Evolutionary conservation across 2,329 filamentous ascomycete species (phyloP).

Genomic region (Thelonectria rubi): DNA sequence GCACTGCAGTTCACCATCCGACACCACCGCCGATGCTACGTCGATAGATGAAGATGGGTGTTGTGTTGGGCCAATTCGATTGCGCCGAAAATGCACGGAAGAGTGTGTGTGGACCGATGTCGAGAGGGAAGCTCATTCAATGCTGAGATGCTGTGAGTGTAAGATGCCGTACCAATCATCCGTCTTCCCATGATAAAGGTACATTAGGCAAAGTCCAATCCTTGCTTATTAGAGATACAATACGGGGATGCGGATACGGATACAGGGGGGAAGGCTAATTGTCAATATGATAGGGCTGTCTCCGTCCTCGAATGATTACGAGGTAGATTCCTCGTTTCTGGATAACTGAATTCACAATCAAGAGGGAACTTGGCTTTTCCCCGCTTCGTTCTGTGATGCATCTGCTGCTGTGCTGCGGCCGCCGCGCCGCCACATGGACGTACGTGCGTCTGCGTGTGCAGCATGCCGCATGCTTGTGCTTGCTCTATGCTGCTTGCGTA

Average conservation of each 20-base stretch:
- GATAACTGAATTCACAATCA: neutral
- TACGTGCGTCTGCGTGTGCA: neutral
- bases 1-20: too few species aligned
- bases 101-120: neutral
- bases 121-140: neutral
- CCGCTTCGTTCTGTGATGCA: neutral
- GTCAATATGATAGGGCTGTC: neutral
- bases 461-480: neutral
- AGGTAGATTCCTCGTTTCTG: too few species aligned
- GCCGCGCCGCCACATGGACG: neutral
- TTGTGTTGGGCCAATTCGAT: neutral
- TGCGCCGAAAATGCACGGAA: neutral
- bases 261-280: neutral
- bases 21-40: neutral
- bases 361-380: neutral
- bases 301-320: neutral
- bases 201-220: neutral
- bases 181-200: neutral
- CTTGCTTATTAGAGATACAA: neutral
- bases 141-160: too few species aligned
- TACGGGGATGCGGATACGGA: neutral
- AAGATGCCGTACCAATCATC: too few species aligned
- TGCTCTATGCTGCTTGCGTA: neutral
- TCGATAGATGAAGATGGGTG: neutral
- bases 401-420: neutral